phyloP scores from a whole-genome alignment of 177 flowering plant genomes.

The Vitis hybrid region DNA sequence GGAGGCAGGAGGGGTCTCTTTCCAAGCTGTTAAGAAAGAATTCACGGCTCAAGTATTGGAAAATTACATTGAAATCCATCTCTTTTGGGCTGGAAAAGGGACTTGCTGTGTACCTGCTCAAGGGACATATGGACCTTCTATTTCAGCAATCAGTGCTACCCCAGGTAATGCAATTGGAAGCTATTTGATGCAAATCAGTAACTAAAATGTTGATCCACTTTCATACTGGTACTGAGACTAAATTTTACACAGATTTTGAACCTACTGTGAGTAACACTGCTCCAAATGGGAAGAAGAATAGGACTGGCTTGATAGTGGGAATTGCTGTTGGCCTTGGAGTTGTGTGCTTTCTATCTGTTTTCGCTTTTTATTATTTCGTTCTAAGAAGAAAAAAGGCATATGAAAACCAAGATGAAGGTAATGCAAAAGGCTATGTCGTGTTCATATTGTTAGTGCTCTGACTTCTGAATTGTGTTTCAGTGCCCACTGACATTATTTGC shows the following conservation, averaged over 20 bases:
- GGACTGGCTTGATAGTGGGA: slow-evolving; percentile 54
- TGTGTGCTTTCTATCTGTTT: slow-evolving; percentile 23
- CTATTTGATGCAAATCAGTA: neutral
- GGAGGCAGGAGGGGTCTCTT: slow-evolving; percentile 37
- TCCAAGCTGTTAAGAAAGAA: too few species aligned
- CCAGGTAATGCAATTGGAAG: slow-evolving; percentile 38
- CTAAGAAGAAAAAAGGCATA: slow-evolving; percentile 26
- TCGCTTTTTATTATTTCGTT: slow-evolving; percentile 27
- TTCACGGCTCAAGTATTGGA: too few species aligned
- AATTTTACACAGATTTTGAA: slow-evolving; percentile 41
- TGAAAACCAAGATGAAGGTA: slow-evolving; percentile 47
- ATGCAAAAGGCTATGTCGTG: neutral
- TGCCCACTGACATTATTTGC: too few species aligned
- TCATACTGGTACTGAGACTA: neutral
- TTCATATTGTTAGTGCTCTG: neutral
- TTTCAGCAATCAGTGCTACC: slow-evolving; percentile 73
- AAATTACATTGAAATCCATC: too few species aligned
- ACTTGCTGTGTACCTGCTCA: slow-evolving; percentile 29
- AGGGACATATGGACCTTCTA: slow-evolving; percentile 68
- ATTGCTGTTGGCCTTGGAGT: slow-evolving; percentile 38
- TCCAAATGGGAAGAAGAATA: slow-evolving; percentile 29
- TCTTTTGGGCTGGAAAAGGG: too few species aligned
- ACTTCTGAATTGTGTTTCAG: too few species aligned
- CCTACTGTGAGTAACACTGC: slow-evolving; percentile 53
- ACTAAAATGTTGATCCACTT: too few species aligned